Conservation (phyloP, 2,329 filamentous ascomycete genomes). For the Trichoderma breve region DNA sequence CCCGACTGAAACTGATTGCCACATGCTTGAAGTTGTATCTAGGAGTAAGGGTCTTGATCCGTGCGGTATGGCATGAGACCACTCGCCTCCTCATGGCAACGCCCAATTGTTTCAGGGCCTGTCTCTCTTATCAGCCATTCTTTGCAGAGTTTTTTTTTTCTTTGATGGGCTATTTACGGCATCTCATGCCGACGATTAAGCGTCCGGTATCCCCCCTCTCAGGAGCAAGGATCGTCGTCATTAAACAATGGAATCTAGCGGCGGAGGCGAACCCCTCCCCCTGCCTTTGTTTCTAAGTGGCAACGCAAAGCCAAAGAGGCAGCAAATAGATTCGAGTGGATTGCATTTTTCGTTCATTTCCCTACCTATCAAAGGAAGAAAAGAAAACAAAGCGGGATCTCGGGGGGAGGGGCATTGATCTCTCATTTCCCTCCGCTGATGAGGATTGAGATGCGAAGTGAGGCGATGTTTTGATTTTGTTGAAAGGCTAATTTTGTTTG, state of each 20-base stretch:
- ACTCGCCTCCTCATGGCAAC: not conserved
- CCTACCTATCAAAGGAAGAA: not conserved
- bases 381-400: not conserved
- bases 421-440: constrained; percentile 2
- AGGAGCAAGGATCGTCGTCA: not conserved
- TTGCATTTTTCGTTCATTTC: constrained; percentile 3
- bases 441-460: not conserved
- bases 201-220: not conserved
- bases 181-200: constrained; percentile 4
- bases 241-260: not conserved
- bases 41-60: not conserved
- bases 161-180: not conserved
- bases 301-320: not conserved
- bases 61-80: not conserved
- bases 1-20: not conserved
- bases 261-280: not conserved
- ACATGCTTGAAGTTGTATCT: not conserved
- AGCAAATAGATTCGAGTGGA: not conserved
- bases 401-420: not conserved
- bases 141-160: not conserved
- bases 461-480: not conserved
- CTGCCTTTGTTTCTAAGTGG: not conserved
- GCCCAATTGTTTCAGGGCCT: not conserved
- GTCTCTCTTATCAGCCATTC: not conserved
- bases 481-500: not conserved